These are phyloP conservation scores for Serendipita sp. DNA, from an alignment of 768 basidiomycete species.

Conservation along the genomic window DNA sequence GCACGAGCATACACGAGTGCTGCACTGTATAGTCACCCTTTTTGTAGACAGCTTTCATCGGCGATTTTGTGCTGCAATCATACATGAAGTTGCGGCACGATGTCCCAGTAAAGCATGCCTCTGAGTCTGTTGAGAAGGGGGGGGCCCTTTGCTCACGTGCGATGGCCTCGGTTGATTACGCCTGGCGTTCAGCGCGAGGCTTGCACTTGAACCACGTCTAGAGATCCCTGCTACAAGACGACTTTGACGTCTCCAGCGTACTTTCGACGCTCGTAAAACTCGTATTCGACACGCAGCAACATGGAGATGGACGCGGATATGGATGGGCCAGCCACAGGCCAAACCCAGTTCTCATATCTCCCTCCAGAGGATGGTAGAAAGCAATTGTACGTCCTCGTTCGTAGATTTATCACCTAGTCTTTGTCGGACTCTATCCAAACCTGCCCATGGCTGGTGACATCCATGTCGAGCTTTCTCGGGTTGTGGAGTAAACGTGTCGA, in stretches of 20 bases:
- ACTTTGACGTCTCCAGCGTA: not conserved
- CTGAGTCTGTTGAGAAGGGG: not conserved
- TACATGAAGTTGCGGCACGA: not conserved
- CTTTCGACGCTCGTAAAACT: not conserved
- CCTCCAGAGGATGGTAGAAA: conserved; percentile 10
- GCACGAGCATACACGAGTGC: not conserved
- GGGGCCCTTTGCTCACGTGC: not conserved
- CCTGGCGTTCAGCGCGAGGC: conserved; percentile 1
- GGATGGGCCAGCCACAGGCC: conserved; percentile 1
- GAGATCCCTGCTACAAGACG: not conserved
- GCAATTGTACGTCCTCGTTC: conserved; percentile 10
- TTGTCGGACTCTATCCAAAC: not conserved
- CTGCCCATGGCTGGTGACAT: not conserved
- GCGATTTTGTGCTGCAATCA: not conserved
- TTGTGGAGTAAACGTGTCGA: not conserved
- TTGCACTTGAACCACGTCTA: not conserved
- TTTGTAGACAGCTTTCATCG: not conserved
- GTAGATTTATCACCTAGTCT: not conserved
- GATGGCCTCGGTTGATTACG: not conserved
- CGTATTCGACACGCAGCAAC: not conserved
- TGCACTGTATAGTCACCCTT: not conserved
- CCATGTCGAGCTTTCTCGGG: not conserved
- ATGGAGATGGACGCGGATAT: conserved; percentile 8
- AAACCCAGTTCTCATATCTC: conserved; percentile 7
- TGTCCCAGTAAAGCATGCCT: not conserved